Evolutionary conservation across 176 grass and related monocot genomes (phyloP), one percentile per base, ranked within the genome.

Genomic region (Triticum monococcum): DNA sequence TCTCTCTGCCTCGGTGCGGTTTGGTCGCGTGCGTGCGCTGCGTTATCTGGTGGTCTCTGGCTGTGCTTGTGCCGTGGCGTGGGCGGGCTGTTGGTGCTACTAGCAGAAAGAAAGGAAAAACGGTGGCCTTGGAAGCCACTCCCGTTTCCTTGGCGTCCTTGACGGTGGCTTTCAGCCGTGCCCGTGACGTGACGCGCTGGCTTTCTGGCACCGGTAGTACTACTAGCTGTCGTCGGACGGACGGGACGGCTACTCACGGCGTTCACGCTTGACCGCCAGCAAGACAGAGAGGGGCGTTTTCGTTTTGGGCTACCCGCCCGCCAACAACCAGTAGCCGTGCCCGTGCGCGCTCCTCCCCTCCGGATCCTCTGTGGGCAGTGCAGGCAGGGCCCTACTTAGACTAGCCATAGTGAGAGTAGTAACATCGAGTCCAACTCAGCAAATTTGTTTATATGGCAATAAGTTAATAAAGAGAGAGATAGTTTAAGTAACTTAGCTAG

Each of bases 41-140:
- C 38, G 89, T 85, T 91, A 91, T 88, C 89, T 35, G 16, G 86
- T 85, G 89, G 86, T 80, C 88, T 77, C 82, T 71, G 79, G 64
- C 59, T 35, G 65, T 35, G 84, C 18, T 52, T 22, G 54, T 59
- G 54, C 18, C 54, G 54, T 59, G 54, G 54, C 54, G 72, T 75
- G 70, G 31, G 32, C 31, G 68, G 36, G 69, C 62, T 35, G 79
- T 23, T 36, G 83, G 35, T 31, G 20, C 17, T 18, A 2, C 28
- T 6, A 1, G 38, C 5, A 18, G 64, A 23, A 23, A 18, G 64
- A 23, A 23, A 79, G 67, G 20, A 74, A 23, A 12, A 74, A 46
- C 71, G 38, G 6, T 46, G 61, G 38, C 86, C 82, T 91, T 81
- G 89, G 86, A 91, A 85, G 63, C 52, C 5, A 77, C 89, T 88